Evolutionary conservation across 805 yeast genomes (phyloP), one percentile per base, ranked within the genome.

Genomic region (Jamesozyma rosinii): DNA sequence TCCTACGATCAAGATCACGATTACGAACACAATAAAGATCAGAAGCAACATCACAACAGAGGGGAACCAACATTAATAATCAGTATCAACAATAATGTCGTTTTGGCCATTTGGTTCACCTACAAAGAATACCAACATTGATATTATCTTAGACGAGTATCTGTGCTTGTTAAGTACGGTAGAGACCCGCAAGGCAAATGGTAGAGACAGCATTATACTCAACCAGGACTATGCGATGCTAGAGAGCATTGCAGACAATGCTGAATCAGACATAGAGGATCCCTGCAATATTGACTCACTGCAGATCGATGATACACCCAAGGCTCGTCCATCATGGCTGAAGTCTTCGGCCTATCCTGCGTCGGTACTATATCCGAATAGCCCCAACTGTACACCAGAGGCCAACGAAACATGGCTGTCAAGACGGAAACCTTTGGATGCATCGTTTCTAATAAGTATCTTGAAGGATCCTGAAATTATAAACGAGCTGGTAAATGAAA

Each of bases 81-180:
- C n/a, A n/a, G n/a, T n/a, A n/a, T n/a, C n/a, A n/a, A n/a, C n/a
- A 17, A 10, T 30, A 6, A 52, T 65, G 69, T 63, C 69, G 11
- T 63, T 65, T 52, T 66, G 70, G 70, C 69, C 67, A 21, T 65
- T 66, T 52, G 66, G 66, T 47, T 63, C 63, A 44, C 54, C 52
- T 35, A 45, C 46, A n/a, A 52, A 49, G 17, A 52, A 59, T 24
- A 52, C 63, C 13, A 54, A 61, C 39, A 54, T 63, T 27, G 56
- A 56, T 45, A 59, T 62, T 49, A 55, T 63, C 19, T 50, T 69
- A 40, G 68, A 64, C 30, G 64, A 59, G 24, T 65, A 65, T 44
- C 52, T 60, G 41, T 51, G 49, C 22, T 3, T 18, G 11, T 6
- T 34, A 6, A 31, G n/a, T 15, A 24, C 29, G 11, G 10, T 24